Evolutionary conservation across 2,329 filamentous ascomycete species (phyloP).

Genomic region (Aspergillus ruber): DNA sequence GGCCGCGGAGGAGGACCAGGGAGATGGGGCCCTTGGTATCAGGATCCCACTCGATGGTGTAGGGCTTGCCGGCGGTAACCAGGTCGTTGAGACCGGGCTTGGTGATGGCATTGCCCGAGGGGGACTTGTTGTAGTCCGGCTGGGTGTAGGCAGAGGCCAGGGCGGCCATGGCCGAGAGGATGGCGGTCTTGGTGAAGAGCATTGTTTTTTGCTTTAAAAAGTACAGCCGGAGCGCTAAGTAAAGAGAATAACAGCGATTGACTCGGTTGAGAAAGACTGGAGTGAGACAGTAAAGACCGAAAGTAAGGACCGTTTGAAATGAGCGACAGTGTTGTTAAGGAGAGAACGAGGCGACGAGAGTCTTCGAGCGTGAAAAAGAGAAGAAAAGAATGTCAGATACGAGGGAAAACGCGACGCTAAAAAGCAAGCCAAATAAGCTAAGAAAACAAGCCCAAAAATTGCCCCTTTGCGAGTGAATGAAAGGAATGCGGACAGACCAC

Average conservation of each 20-base stretch:
- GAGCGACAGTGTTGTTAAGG: no score
- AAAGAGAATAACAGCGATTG: background rate
- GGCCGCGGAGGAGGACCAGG: conserved; percentile 56
- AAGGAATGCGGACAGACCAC: background rate
- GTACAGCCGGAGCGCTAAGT: background rate
- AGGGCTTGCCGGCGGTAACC: conserved; percentile 51
- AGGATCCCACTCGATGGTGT: conserved; percentile 53
- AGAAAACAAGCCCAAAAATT: background rate
- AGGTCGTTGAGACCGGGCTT: conserved; percentile 46
- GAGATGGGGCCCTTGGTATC: conserved; percentile 40
- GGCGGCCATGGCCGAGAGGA: conserved; percentile 34
- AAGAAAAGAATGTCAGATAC: no score
- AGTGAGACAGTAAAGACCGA: background rate
- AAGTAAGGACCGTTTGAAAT: no score
- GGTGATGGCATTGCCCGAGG: conserved; percentile 50
- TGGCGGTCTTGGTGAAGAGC: conserved; percentile 32
- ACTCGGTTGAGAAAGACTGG: background rate
- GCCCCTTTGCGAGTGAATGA: background rate
- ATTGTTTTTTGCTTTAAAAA: conserved; percentile 20
- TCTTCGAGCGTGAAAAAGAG: no score
- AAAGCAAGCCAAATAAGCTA: background rate
- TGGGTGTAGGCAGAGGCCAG: conserved; percentile 31
- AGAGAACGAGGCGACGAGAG: no score
- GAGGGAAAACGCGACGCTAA: background rate
- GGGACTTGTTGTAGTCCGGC: conserved; percentile 29